Evolutionary conservation across 2,329 filamentous ascomycete species (phyloP).

Genomic region (Ilyonectria robusta): DNA sequence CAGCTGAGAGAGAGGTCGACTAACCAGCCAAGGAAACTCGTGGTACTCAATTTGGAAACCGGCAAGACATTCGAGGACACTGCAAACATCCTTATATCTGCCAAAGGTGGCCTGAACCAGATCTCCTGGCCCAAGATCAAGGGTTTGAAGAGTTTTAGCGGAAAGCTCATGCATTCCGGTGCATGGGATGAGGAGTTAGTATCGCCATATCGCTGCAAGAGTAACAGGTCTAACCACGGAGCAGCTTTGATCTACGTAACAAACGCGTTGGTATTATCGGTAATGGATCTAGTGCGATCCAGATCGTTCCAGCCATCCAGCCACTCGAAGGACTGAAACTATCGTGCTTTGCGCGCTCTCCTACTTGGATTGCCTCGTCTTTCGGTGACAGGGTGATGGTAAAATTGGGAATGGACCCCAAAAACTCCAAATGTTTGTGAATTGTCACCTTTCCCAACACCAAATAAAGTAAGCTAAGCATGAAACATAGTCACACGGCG

Average conservation of each 20-base stretch:
- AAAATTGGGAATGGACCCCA: slow-evolving; percentile 27
- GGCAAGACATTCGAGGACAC: slow-evolving; percentile 4
- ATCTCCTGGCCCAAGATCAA: slow-evolving; percentile 19
- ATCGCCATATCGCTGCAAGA: too few relatives aligned
- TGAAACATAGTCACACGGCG: slow-evolving; percentile 15
- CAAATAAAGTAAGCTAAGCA: too few relatives aligned
- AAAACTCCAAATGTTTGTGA: slow-evolving; percentile 23
- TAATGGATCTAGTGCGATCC: slow-evolving; percentile 24
- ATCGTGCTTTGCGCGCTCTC: slow-evolving; percentile 16
- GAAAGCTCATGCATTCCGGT: slow-evolving; percentile 26
- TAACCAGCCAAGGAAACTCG: slow-evolving; percentile 13
- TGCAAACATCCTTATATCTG: slow-evolving; percentile 19
- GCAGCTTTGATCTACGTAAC: slow-evolving; percentile 4
- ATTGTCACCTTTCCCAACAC: not conserved
- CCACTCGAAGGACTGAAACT: slow-evolving; percentile 10
- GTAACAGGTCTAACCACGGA: not conserved
- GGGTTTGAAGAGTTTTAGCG: slow-evolving; percentile 2
- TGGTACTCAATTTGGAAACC: slow-evolving; percentile 7
- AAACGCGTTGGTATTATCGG: slow-evolving; percentile 21
- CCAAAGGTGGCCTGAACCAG: slow-evolving; percentile 15
- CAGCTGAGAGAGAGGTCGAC: not conserved
- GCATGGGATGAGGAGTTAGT: slow-evolving; percentile 20
- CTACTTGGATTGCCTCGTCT: slow-evolving; percentile 17
- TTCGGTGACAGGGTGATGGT: slow-evolving; percentile 27
- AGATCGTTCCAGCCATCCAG: slow-evolving; percentile 22